Evolutionary conservation across 225 moss, liverwort and hornwort genomes (phyloP), one percentile per base, ranked within the genome.

Genomic region (Sphagnum tenellum): DNA sequence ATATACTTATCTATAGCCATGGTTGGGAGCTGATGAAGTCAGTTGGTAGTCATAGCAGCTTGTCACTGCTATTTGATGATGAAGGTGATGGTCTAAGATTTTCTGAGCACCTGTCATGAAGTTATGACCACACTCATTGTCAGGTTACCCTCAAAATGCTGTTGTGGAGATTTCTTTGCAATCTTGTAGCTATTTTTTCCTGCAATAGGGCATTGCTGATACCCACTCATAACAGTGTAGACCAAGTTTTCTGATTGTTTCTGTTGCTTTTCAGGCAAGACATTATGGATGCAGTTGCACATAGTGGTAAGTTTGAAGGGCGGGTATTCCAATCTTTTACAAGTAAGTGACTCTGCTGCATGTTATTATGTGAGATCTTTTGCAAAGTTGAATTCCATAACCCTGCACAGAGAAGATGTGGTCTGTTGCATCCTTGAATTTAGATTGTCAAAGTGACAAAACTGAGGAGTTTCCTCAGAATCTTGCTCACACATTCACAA

Each of bases 231-330:
- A 12, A 8, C 46, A 3, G 44, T 51, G 3, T 12, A 9, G 14
- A 52, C 12, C 13, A 61, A 55, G 29, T 29, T 29, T 8, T 7
- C 11, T 54, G 3, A 53, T 73, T 44, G 66, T 71, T 79, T 44
- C 45, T 65, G 64, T 29, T 29, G 29, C 29, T 29, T 29, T 29
- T 1, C 88, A 93, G 96, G 64, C 82, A 89, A 77, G 93, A 93
- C 64, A 70, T 93, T 29, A 98, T 98, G 93, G 90, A 91, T 64
- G 61, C 64, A 61, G 11, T 73, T 11, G 62, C 63, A 61, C 75
- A 78, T 64, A 84, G 93, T 72, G 93, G 89, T 56, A 98, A 91
- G 72, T 98, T 57, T 69, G 84, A 87, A 62, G 80, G 83, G 60
- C 29, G 29, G 29, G 75, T 86, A 29, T 98, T 98, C 66, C 66